Conservation (phyloP, 352 stramenopile species). For the Thraustotheca clavata region DNA sequence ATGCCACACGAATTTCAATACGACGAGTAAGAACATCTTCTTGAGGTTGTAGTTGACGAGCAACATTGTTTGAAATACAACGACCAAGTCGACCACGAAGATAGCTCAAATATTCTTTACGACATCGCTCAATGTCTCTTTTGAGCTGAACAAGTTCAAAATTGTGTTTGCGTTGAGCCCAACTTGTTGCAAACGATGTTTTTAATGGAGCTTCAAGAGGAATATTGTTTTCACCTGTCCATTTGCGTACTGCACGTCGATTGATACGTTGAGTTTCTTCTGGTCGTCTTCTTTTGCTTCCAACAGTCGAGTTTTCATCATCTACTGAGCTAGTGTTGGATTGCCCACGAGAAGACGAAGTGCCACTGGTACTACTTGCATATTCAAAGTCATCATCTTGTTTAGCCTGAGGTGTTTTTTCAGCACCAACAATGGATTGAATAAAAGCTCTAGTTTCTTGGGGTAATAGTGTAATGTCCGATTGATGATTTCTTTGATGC, state of each 20-base stretch:
- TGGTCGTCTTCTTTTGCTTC: neutral
- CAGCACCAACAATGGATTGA: neutral
- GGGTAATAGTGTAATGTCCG: neutral
- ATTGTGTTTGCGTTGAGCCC: conserved; percentile 21
- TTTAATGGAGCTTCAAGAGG: neutral
- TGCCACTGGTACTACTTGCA: neutral
- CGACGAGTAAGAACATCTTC: neutral
- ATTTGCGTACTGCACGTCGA: no score
- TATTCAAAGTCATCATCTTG: neutral
- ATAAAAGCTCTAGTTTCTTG: neutral
- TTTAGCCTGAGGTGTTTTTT: neutral
- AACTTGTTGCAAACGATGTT: conserved; percentile 16
- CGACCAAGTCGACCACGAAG: neutral
- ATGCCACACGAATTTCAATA: neutral
- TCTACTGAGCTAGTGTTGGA: neutral
- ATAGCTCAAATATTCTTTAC: conserved; percentile 12
- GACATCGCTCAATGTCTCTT: neutral
- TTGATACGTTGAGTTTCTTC: neutral
- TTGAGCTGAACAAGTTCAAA: conserved; percentile 20
- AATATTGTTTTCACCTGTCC: neutral
- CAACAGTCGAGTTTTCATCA: neutral
- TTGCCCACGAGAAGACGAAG: neutral
- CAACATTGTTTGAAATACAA: neutral
- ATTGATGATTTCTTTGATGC: neutral
- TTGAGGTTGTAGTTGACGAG: neutral